Base-by-base conservation (phyloP, 2,329 filamentous ascomycete genomes). In the Podosphaera aphanis region DNA sequence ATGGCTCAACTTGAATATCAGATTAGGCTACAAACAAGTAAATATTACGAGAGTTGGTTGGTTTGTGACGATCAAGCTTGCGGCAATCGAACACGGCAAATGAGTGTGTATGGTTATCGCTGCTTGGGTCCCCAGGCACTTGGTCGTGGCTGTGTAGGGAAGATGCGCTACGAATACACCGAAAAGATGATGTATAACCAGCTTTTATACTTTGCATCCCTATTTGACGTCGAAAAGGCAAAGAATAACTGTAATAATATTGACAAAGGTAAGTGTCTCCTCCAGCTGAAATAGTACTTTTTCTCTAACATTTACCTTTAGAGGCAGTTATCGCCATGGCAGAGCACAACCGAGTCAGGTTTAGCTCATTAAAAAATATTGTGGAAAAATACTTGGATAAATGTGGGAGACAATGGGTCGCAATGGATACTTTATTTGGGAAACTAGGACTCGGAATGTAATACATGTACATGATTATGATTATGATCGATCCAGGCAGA, bases 171-270 rank as follows among this genome's bases (percentile, higher is more conserved):
- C 60, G 85, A 92, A 63, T 79, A 83, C 57, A 70, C 73, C 0
- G 90, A 95, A 64, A 88, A 90, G 63, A 79, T 80, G 56, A 71
- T 95, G 48, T 95, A 94, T 65, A 95, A 93, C 61, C 90, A 98
- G 63, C 68, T 98, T 36, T 65, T 95, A 46, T 98, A 93, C 64
- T 81, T 86, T 59, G 73, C 80, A 25, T 71, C 71, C 43, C 63
- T 95, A 46, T 98, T 85, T 68, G 86, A 98, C 61, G 80, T 92
- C 2, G 86, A 95, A 50, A 84, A 83, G 63, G 80, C 80, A 13
- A 73, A 74, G 51, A 57, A 55, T 40, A 67, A 64, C 50, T 70
- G 66, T 18, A 62, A 60, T 40, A 66, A 62, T n/a, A 64, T 64
- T 6, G 65, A 65, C 20, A 71, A 67, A 39, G 60, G 58, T 56